Evolutionary conservation across 768 basidiomycete genomes (phyloP).

Genomic region (Mycena haematopus): DNA sequence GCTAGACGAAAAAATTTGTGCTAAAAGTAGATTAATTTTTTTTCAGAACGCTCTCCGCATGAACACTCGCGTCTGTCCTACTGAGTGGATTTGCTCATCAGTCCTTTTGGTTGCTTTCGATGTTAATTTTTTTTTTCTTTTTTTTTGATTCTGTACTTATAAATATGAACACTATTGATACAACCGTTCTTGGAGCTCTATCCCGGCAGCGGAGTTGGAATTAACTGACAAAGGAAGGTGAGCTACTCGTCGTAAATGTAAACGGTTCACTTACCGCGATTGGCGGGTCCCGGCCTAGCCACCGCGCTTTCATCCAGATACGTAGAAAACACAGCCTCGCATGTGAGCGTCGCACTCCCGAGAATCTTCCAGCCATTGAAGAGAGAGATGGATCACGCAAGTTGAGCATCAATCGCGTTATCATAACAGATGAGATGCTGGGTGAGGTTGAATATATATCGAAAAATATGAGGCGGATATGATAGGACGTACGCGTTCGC

Average conservation of each 20-base stretch:
- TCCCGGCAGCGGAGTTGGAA: background rate
- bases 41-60: no score
- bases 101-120: no score
- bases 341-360: background rate
- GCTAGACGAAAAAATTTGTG: no score
- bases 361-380: background rate
- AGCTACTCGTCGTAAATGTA: background rate
- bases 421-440: background rate
- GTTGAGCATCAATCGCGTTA: background rate
- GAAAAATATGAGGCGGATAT: background rate
- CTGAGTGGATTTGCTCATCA: no score
- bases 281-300: background rate
- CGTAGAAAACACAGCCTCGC: constrained; percentile 6
- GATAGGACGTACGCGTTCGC: background rate
- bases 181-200: constrained; percentile 5
- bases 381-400: background rate
- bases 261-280: background rate
- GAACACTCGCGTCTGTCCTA: no score
- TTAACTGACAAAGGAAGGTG: background rate
- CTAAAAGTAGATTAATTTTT: no score
- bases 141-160: background rate
- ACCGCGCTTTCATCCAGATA: background rate
- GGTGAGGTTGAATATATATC: background rate
- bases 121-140: no score
- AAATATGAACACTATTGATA: constrained; percentile 5